Conservation (phyloP, 2,329 filamentous ascomycete species). For the Leptographium flavum region DNA sequence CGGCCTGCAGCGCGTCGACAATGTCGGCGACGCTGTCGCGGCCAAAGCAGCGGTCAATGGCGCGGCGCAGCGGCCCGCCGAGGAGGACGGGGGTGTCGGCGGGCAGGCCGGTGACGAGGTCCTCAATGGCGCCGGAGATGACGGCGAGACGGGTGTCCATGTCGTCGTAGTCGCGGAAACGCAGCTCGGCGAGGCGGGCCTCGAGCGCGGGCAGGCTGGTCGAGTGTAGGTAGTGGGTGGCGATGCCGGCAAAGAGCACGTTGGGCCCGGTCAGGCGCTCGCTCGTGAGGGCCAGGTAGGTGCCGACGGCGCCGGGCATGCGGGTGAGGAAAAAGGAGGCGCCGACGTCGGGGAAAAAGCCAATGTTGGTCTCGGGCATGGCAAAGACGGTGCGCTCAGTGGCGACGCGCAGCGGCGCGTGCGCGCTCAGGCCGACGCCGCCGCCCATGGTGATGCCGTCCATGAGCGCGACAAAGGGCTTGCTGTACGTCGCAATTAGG, state of each 20-base stretch:
- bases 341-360: slow-evolving; percentile 96
- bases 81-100: slow-evolving; percentile 54
- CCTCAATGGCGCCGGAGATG: slow-evolving; percentile 80
- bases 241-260: slow-evolving; percentile 79
- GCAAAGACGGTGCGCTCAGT: slow-evolving; percentile 93
- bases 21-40: slow-evolving; percentile 56
- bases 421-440: slow-evolving; percentile 83
- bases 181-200: slow-evolving; percentile 72
- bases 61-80: slow-evolving; percentile 54
- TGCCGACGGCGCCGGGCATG: slow-evolving; percentile 75
- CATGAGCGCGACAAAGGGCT: slow-evolving; percentile 91
- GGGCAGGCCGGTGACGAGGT: slow-evolving; percentile 78
- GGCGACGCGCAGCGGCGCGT: slow-evolving; percentile 91
- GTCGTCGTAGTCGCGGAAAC: slow-evolving; percentile 65
- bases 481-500: slow-evolving; percentile 81
- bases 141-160: slow-evolving; percentile 49
- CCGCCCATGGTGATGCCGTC: slow-evolving; percentile 98
- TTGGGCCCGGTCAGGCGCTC: slow-evolving; percentile 70
- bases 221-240: slow-evolving; percentile 93
- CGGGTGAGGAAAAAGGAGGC: slow-evolving; percentile 90
- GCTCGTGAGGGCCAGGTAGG: slow-evolving; percentile 86
- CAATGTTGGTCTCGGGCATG: slow-evolving; percentile 97
- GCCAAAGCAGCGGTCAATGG: slow-evolving; percentile 75
- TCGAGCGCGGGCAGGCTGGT: slow-evolving; percentile 71
- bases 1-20: slow-evolving; percentile 48